These are phyloP conservation scores for Colletotrichum nymphaeae DNA, from an alignment of 2,329 filamentous ascomycete genomes.

Conservation along the genomic window DNA sequence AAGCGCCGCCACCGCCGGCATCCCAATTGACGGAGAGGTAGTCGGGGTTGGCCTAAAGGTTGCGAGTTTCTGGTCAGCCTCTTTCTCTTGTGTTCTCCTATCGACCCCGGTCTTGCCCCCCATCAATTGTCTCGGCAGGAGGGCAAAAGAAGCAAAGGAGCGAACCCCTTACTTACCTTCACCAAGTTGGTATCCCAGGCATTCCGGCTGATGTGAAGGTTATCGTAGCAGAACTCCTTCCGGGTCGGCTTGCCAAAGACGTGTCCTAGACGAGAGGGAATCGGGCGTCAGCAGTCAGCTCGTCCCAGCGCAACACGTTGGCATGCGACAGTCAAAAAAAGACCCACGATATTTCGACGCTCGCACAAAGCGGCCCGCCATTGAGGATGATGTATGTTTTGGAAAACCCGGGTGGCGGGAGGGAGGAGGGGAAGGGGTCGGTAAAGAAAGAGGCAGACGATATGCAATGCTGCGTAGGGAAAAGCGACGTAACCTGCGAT, in stretches of 20 bases:
- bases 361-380: conserved; percentile 75
- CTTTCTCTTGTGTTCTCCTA: neutral
- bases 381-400: conserved; percentile 45
- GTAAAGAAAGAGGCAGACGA: conserved; percentile 16
- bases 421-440: neutral
- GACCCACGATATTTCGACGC: conserved; percentile 76
- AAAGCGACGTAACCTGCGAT: conserved; percentile 25
- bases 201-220: conserved; percentile 96
- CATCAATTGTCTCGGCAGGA: conserved; percentile 16
- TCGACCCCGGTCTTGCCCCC: neutral
- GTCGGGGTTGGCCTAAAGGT: conserved; percentile 85
- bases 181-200: conserved; percentile 99
- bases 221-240: conserved; percentile 99
- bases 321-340: conserved; percentile 32
- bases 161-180: conserved; percentile 85
- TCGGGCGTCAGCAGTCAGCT: conserved; percentile 38
- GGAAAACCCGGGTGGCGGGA: neutral
- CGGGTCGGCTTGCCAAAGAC: conserved; percentile 96
- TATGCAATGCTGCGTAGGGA: conserved; percentile 26
- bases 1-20: conserved; percentile 92
- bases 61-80: conserved; percentile 15
- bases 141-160: neutral
- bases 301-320: conserved; percentile 42
- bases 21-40: conserved; percentile 99
- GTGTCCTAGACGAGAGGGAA: conserved; percentile 75